Conservation (phyloP, 768 basidiomycete genomes). For the Leccinum variicolor region DNA sequence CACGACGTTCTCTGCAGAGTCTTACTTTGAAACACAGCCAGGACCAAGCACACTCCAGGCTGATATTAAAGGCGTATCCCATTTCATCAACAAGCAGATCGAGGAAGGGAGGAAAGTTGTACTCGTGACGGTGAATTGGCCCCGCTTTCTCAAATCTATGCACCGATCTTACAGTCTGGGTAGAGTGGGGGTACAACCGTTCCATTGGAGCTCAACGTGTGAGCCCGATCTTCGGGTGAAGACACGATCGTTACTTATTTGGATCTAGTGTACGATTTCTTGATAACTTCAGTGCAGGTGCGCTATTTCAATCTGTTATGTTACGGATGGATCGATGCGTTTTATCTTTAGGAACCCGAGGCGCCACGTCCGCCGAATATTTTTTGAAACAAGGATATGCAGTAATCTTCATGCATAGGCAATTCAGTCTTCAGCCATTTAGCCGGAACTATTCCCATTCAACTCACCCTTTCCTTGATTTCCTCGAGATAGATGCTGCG, state of each 20-base stretch:
- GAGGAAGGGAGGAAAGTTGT: conserved; percentile 73
- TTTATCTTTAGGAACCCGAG: conserved; percentile 74
- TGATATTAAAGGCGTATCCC: conserved; percentile 58
- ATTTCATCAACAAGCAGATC: conserved; percentile 70
- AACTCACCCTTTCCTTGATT: conserved; percentile 95
- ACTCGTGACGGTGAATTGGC: conserved; percentile 79
- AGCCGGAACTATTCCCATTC: conserved; percentile 98
- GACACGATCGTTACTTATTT: conserved; percentile 16
- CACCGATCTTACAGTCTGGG: conserved; percentile 12
- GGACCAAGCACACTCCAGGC: conserved; percentile 71
- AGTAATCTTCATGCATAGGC: conserved; percentile 97
- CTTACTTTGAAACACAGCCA: conserved; percentile 86
- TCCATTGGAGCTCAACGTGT: conserved; percentile 98
- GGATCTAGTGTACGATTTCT: conserved; percentile 85
- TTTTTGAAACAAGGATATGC: conserved; percentile 93
- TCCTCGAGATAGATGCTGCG: conserved; percentile 63
- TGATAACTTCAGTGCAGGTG: conserved; percentile 97
- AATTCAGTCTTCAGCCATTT: conserved; percentile 97
- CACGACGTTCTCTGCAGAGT: conserved; percentile 72
- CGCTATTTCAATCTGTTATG: conserved; percentile 19
- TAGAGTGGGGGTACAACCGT: conserved; percentile 99
- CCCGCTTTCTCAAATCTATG: conserved; percentile 1
- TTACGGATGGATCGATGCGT: background rate
- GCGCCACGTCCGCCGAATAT: conserved; percentile 97
- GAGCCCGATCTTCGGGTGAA: conserved; percentile 38